Base-by-base conservation (phyloP, 495 filamentous ascomycete genomes). In the Antarctomyces pellizariae region DNA sequence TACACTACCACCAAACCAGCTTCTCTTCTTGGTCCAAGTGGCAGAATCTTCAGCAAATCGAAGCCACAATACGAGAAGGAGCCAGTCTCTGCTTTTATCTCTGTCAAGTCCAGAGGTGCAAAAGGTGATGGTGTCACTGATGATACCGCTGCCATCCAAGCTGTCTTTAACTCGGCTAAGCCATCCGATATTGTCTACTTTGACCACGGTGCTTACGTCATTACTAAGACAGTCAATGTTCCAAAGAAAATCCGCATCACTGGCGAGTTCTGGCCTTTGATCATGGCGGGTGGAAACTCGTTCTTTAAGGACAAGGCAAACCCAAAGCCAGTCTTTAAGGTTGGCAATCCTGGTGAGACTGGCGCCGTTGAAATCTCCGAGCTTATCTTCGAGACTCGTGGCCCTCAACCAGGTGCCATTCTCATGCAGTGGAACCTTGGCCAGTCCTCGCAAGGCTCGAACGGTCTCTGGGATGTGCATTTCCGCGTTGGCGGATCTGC, bases 391-490 rank as follows among this genome's bases (percentile, higher is more conserved):
- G 57, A 69, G 37, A 82, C 84, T 19, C 55, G 73, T 25, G 84
- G 61, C 2, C 51, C 77, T 2, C 67, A 75, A 35, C 75, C 82
- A 10, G 84, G 84, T 31, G 83, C 83, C 13, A 75, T 90, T 38
- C 53, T 95, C 24, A 63, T 92, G 46, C 61, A 95, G 41, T 95
- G 82, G 80, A 93, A 95, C 52, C 43, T 92, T 4, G 71, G 60
- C 5, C 63, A 60, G 12, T 44, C 55, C 2, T 49, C 55, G 5
- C 68, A 73, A 23, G 83, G 77, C 31, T 64, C 71, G 0, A 62
- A 62, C 4, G 83, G 65, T 18, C 65, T 92, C 53, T 95, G 80
- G 80, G 84, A 95, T 43, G 74, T 82, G 5, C 84, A 93, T 49
- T 71, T 78, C 48, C 78, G 84, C 32, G 62, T 78, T 40, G 72